Conservation (phyloP, 1,139 yeast genomes). For the Blastobotrys serpentis region DNA sequence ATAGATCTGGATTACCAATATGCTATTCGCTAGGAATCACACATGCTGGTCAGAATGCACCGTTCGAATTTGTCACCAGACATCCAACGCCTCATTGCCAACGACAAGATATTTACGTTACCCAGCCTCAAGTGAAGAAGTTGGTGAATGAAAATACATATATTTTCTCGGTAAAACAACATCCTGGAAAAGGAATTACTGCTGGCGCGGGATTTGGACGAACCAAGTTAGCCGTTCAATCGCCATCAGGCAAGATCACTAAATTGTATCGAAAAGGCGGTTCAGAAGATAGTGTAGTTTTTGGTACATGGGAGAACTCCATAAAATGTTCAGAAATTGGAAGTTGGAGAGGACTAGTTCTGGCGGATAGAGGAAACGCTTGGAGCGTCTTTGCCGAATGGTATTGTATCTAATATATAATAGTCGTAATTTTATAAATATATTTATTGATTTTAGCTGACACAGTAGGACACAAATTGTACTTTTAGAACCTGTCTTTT, state of each 20-base stretch:
- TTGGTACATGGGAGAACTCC: conserved; percentile 56
- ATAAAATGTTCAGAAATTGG: conserved; percentile 72
- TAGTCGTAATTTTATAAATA: neutral
- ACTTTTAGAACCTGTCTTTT: too few relatives aligned
- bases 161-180: conserved; percentile 61
- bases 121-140: conserved; percentile 76
- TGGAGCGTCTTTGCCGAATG: conserved; percentile 95
- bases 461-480: too few relatives aligned
- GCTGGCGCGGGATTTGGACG: conserved; percentile 43
- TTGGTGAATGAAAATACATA: conserved; percentile 59
- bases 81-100: conserved; percentile 70
- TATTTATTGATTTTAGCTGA: conserved; percentile 1
- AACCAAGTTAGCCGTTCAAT: conserved; percentile 66
- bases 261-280: conserved; percentile 54
- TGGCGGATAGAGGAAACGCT: conserved; percentile 74
- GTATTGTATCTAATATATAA: conserved; percentile 52
- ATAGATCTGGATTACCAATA: conserved; percentile 48
- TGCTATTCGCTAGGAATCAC: conserved; percentile 75
- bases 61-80: conserved; percentile 65
- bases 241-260: conserved; percentile 79
- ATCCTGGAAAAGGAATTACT: conserved; percentile 59
- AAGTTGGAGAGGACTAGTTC: conserved; percentile 76
- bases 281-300: conserved; percentile 32
- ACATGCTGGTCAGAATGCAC: conserved; percentile 64
- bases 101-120: conserved; percentile 73